phyloP scores from a whole-genome alignment of 345 rosid genomes.

The Citrus reticulata region DNA sequence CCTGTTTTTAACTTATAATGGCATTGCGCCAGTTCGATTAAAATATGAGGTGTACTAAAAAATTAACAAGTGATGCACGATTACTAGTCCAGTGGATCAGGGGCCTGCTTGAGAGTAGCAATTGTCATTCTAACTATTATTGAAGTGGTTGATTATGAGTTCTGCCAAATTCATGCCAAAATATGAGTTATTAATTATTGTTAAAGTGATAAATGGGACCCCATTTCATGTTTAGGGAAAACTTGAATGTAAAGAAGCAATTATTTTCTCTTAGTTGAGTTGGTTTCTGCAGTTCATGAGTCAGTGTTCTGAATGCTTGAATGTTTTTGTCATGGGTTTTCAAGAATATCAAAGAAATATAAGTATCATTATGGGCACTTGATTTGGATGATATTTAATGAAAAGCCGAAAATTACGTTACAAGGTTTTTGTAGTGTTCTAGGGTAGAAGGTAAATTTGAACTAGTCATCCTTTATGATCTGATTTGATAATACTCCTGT shows the following conservation, averaged over 20 bases:
- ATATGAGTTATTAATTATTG: not conserved
- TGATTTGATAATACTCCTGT: not conserved
- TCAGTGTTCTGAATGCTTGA: slow-evolving; percentile 19
- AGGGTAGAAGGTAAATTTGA: not conserved
- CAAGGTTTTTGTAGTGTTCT: not conserved
- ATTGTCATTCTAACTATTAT: not conserved
- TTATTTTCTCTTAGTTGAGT: slow-evolving; percentile 14
- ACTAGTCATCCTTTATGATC: not conserved
- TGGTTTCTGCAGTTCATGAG: slow-evolving; percentile 14
- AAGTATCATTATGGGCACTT: not conserved
- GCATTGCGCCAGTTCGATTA: not conserved
- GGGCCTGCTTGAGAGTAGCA: not conserved
- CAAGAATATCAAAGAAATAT: slow-evolving; percentile 3
- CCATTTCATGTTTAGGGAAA: slow-evolving; percentile 9
- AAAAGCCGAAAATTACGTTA: not conserved
- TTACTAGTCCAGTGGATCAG: not conserved
- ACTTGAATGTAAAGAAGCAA: not conserved
- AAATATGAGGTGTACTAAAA: not conserved
- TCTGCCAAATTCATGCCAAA: not conserved
- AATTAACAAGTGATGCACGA: not conserved
- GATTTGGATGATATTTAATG: not conserved
- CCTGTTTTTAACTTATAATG: not conserved
- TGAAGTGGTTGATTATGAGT: not conserved
- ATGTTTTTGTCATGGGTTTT: slow-evolving; percentile 12
- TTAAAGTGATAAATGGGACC: slow-evolving; percentile 16